A percentile compares a stretch with the other conserved stretches of the same genome.
Conservation (phyloP, 345 rosid species). For the Syzygium aromaticum region DNA sequence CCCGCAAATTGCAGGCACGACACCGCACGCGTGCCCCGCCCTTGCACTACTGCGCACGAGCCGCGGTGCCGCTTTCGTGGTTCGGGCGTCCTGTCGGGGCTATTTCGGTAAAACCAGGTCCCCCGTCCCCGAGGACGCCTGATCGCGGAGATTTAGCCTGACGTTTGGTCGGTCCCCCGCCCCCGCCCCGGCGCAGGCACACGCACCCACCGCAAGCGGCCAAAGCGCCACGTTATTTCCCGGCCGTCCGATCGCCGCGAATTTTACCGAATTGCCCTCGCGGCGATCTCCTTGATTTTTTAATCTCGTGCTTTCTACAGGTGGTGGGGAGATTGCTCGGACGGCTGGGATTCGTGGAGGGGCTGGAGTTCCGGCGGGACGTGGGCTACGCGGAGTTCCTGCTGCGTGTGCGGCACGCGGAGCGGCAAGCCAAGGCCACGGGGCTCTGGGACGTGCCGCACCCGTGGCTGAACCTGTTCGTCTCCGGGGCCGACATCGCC, state of each 20-base stretch:
- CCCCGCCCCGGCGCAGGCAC: background rate
- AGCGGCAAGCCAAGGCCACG: constrained; percentile 43
- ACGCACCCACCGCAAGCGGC: constrained; percentile 23
- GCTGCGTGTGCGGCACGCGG: constrained; percentile 57
- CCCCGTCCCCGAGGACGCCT: background rate
- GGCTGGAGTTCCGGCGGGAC: constrained; percentile 52
- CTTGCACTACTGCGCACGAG: background rate
- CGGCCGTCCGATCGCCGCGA: constrained; percentile 13
- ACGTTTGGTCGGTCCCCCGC: constrained; percentile 28
- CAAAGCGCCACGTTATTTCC: constrained; percentile 36
- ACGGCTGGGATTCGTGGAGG: constrained; percentile 36
- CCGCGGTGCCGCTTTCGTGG: constrained; percentile 4
- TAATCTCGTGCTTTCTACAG: constrained; percentile 7
- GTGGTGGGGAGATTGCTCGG: constrained; percentile 37
- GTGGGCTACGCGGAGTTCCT: constrained; percentile 61
- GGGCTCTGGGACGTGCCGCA: constrained; percentile 89
- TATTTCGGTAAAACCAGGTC: constrained; percentile 5
- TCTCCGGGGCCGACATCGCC: constrained; percentile 47
- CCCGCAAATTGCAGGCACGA: constrained; percentile 25
- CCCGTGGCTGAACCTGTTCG: constrained; percentile 90
- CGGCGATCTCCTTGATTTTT: no score
- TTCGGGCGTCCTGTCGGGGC: constrained; percentile 9
- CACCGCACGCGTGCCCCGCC: background rate
- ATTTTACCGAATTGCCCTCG: background rate
- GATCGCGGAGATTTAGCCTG: constrained; percentile 19